Conservation (phyloP, 352 stramenopile genomes). For the Phytopythium chamaehyphon region DNA sequence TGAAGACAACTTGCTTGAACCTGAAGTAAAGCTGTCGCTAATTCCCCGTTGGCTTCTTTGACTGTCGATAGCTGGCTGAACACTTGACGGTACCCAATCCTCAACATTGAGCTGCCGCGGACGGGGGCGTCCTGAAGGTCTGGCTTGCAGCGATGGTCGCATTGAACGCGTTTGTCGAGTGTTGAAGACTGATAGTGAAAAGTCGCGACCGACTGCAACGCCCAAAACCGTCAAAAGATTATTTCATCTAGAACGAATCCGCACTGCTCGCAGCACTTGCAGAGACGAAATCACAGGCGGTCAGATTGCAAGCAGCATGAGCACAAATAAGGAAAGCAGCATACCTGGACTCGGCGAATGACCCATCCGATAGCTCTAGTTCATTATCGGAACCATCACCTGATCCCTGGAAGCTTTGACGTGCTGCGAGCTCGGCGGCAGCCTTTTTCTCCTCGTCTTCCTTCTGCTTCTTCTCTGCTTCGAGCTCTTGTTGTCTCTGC, state of each 20-base stretch:
- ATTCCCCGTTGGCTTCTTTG: not conserved
- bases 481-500: constrained; percentile 39
- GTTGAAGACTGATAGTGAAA: not conserved
- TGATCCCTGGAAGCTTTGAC: constrained; percentile 10
- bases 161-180: not conserved
- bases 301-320: constrained; percentile 2
- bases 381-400: constrained; percentile 41
- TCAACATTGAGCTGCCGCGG: constrained; percentile 49
- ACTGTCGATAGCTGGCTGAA: not conserved
- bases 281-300: constrained; percentile 12
- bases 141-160: constrained; percentile 19
- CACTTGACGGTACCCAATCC: constrained; percentile 17
- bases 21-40: not conserved
- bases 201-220: constrained; percentile 4
- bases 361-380: constrained; percentile 51
- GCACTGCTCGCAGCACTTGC: constrained; percentile 42
- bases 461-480: constrained; percentile 27
- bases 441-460: constrained; percentile 36
- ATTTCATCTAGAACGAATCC: constrained; percentile 40
- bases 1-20: no score
- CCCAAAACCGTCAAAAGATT: not conserved
- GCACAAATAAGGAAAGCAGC: constrained; percentile 4
- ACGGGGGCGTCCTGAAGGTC: constrained; percentile 28
- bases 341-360: constrained; percentile 69
- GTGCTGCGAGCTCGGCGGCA: constrained; percentile 5